Percentiles rank a stretch among this genome's conserved stretches.
These are phyloP conservation scores for Hypoxylon sp. DNA, from an alignment of 2,329 filamentous ascomycete genomes.

Conservation along the genomic window DNA sequence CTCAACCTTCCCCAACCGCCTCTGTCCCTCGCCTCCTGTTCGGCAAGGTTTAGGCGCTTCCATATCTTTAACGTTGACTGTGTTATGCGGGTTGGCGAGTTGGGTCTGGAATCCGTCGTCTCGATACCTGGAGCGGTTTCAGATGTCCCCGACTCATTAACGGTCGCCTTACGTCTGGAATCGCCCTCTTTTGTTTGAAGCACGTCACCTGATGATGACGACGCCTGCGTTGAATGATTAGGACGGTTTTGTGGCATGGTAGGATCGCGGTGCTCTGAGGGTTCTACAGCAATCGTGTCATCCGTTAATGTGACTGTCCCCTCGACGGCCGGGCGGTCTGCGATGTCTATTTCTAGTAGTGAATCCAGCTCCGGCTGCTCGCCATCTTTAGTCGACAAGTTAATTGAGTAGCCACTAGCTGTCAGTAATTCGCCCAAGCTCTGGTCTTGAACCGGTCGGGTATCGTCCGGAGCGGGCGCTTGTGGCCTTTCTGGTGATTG, in stretches of 20 bases:
- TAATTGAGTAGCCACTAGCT: constrained; percentile 60
- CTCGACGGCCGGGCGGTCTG: constrained; percentile 28
- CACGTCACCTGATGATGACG: constrained; percentile 26
- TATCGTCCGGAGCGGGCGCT: constrained; percentile 14
- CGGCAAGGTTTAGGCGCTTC: constrained; percentile 71
- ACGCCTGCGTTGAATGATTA: constrained; percentile 56
- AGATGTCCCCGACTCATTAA: neutral
- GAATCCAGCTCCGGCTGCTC: constrained; percentile 34
- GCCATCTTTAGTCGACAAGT: constrained; percentile 35
- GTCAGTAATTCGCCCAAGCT: constrained; percentile 57
- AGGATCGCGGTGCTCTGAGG: constrained; percentile 61
- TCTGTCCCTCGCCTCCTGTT: constrained; percentile 74
- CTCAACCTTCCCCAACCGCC: constrained; percentile 85
- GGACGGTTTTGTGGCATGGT: constrained; percentile 77
- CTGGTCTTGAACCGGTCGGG: constrained; percentile 43
- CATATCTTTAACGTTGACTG: constrained; percentile 58
- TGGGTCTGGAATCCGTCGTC: constrained; percentile 25
- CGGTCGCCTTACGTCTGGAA: neutral
- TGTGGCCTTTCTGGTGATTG: constrained; percentile 28
- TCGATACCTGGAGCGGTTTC: constrained; percentile 13
- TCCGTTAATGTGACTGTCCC: constrained; percentile 33
- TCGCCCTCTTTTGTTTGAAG: constrained; percentile 1
- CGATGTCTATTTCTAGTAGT: constrained; percentile 22
- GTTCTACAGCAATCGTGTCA: constrained; percentile 20
- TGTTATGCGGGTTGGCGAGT: constrained; percentile 49